Base-by-base conservation (phyloP, 495 filamentous ascomycete genomes). In the Penicillium flavigenum region DNA sequence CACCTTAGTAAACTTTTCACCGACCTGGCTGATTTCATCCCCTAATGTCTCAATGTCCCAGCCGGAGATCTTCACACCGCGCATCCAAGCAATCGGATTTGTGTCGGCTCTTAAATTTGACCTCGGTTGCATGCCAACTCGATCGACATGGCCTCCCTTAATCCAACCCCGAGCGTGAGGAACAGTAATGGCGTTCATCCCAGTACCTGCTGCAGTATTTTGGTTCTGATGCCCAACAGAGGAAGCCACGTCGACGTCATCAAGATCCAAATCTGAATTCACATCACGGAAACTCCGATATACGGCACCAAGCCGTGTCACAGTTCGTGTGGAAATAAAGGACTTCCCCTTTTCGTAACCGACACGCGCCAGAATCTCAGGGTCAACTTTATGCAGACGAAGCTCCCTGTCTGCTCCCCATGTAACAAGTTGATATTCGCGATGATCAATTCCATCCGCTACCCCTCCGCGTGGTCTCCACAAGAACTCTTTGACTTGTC, bases 61-160 rank as follows among this genome's bases (percentile, higher is more conserved):
- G 36, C 83, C 75, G 7, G 72, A 75, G 58, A 97, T 92, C 58
- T 90, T 94, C 41, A 97, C 90, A 31, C 91, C 91, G 56, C 86
- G 90, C 89, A 97, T 96, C 92, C 92, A 97, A 14, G 85, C 81
- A 56, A 97, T 93, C 34, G 91, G 80, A 62, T 91, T 90, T n/a
- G 80, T 77, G 46, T 86, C 80, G 49, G 83, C 85, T 48, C 76
- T 74, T 14, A 78, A 49, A 36, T 73, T 77, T 22, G 78, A 79
- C 44, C 83, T 85, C 2, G 81, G 84, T 63, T 85, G 85, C 82
- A 87, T 88, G 7, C 86, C 84, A 29, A 83, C 76, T 11, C 81
- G 74, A 12, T 77, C 81, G 59, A 79, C 75, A 48, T 76, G 77
- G 16, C 71, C 72, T 39, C 76, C 68, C 39, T 76, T 76, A 9